These are phyloP conservation scores for Alliaria petiolata DNA, from an alignment of 345 rosid species.

Conservation along the genomic window DNA sequence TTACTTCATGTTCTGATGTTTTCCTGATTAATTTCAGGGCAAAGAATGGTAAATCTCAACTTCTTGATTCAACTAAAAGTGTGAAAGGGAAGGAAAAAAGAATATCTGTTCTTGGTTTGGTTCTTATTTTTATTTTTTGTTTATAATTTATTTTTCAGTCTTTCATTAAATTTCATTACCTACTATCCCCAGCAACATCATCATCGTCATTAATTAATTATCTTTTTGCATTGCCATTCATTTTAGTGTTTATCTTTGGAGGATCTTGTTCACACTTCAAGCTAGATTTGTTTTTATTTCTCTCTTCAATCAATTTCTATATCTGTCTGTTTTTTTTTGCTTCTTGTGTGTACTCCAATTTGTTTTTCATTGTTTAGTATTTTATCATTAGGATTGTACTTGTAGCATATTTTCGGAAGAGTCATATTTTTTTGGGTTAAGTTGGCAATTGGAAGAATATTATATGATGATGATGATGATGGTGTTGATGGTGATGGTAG, in stretches of 20 bases:
- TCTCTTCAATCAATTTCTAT: slow-evolving; percentile 16
- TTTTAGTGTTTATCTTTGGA: not conserved
- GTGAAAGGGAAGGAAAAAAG: slow-evolving; percentile 37
- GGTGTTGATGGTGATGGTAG: slow-evolving; percentile 1
- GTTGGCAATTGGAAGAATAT: slow-evolving; percentile 10
- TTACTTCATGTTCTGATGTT: not conserved
- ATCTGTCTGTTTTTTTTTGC: not conserved
- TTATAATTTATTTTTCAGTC: slow-evolving; percentile 10
- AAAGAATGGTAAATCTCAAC: not conserved
- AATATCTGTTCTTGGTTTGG: slow-evolving; percentile 53
- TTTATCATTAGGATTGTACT: slow-evolving; percentile 9
- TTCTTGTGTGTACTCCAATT: not conserved
- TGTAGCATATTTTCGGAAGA: slow-evolving; percentile 11
- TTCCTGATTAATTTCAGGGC: not conserved
- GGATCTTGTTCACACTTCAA: slow-evolving; percentile 15
- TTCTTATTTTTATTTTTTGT: slow-evolving; percentile 44
- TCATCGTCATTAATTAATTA: slow-evolving; percentile 27
- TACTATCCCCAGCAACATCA: slow-evolving; percentile 26
- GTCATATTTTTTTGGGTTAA: slow-evolving; percentile 2
- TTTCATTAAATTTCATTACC: slow-evolving; percentile 28
- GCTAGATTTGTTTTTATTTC: slow-evolving; percentile 13
- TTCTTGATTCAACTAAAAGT: slow-evolving; percentile 35
- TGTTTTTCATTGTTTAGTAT: slow-evolving; percentile 3
- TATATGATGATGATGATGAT: slow-evolving; percentile 24
- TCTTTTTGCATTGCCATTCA: slow-evolving; percentile 9